phyloP scores from a whole-genome alignment of 2,329 filamentous ascomycete genomes.

The Fusarium sp. region DNA sequence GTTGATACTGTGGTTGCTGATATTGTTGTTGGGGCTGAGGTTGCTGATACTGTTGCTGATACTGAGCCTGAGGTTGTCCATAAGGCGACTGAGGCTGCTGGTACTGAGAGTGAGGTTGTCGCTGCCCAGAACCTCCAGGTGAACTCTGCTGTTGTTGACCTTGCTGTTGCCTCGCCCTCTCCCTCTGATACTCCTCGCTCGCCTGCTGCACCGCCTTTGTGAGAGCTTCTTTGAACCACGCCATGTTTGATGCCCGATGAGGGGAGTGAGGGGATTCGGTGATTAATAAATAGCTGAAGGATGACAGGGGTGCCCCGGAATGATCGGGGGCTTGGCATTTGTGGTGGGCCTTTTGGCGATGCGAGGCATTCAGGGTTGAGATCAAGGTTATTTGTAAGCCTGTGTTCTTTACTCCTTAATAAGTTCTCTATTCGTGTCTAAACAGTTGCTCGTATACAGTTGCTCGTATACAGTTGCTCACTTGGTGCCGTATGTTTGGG shows the following conservation, averaged over 20 bases:
- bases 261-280: neutral
- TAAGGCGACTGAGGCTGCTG: conserved; percentile 11
- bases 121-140: conserved; percentile 4
- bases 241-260: conserved; percentile 24
- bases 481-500: no score
- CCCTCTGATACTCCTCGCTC: conserved; percentile 34
- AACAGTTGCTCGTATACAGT: no score
- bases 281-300: conserved; percentile 13
- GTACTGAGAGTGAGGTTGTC: conserved; percentile 7
- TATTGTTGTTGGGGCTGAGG: conserved; percentile 6
- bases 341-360: neutral
- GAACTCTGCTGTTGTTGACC: neutral
- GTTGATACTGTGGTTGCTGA: neutral
- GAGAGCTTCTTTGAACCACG: conserved; percentile 36
- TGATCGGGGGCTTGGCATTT: conserved; percentile 11
- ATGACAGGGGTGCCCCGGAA: conserved; percentile 11
- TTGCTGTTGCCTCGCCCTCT: conserved; percentile 19
- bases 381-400: conserved; percentile 12
- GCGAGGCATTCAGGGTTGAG: neutral
- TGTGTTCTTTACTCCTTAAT: neutral
- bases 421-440: neutral
- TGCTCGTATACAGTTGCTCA: no score
- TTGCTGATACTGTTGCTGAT: conserved; percentile 9
- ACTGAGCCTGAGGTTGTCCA: neutral
- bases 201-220: conserved; percentile 40